phyloP scores from a whole-genome alignment of 345 rosid genomes.

The Ailanthus altissimus region DNA sequence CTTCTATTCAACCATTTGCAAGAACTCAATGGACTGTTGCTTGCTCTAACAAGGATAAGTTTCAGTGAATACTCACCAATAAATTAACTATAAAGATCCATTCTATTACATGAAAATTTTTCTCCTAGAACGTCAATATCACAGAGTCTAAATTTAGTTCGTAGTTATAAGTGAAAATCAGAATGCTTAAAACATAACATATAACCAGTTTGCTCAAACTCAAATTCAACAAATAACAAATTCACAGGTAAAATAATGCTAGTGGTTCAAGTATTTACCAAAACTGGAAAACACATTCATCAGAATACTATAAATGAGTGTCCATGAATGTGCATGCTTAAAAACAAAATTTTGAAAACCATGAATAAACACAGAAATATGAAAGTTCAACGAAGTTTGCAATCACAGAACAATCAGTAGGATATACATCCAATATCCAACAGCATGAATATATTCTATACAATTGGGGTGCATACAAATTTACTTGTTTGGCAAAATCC shows the following conservation, averaged over 20 bases:
- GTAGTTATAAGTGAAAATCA: neutral
- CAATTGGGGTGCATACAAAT: neutral
- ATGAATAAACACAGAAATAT: neutral
- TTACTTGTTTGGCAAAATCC: neutral
- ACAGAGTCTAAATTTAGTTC: neutral
- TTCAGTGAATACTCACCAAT: neutral
- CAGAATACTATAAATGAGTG: neutral
- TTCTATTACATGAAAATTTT: neutral
- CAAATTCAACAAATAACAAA: slow-evolving; percentile 8
- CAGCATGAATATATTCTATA: neutral
- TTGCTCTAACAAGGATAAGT: neutral
- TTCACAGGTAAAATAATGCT: neutral
- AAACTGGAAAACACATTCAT: slow-evolving; percentile 2
- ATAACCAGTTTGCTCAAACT: neutral
- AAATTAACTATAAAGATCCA: slow-evolving; percentile 2
- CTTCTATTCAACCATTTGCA: neutral
- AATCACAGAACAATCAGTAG: neutral
- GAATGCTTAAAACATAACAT: neutral
- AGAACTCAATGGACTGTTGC: neutral
- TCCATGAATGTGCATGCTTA: neutral
- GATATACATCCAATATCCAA: neutral
- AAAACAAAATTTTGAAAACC: neutral
- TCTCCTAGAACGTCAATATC: neutral
- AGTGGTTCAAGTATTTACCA: neutral
- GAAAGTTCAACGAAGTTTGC: neutral